Evolutionary conservation across 2,329 filamentous ascomycete genomes (phyloP).

Genomic region (Elsinoe batatas): DNA sequence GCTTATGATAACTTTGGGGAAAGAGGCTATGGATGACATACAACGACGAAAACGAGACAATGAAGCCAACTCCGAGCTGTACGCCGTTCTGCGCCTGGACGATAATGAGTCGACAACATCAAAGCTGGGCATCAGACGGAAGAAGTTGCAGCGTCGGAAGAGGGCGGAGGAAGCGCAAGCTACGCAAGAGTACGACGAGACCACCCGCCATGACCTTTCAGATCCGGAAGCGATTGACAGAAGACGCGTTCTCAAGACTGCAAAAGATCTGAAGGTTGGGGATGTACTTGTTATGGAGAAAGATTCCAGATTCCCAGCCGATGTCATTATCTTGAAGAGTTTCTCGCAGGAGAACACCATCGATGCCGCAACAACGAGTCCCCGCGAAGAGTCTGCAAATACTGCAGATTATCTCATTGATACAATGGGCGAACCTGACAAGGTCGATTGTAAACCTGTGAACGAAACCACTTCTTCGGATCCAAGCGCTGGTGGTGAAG

Average conservation of each 20-base stretch:
- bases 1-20: slow-evolving; percentile 81
- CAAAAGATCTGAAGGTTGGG: slow-evolving; percentile 81
- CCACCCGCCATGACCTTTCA: slow-evolving; percentile 42
- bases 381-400: slow-evolving; percentile 26
- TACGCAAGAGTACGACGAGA: slow-evolving; percentile 46
- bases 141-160: slow-evolving; percentile 16
- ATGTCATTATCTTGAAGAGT: slow-evolving; percentile 87
- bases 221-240: slow-evolving; percentile 27
- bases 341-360: slow-evolving; percentile 46
- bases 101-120: slow-evolving; percentile 28
- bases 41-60: slow-evolving; percentile 74
- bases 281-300: slow-evolving; percentile 91
- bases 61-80: slow-evolving; percentile 88
- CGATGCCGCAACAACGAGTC: slow-evolving; percentile 22
- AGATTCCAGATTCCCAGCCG: slow-evolving; percentile 85
- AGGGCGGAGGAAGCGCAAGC: slow-evolving; percentile 16
- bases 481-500: slow-evolving; percentile 58
- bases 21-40: slow-evolving; percentile 93
- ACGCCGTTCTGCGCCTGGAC: slow-evolving; percentile 65
- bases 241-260: slow-evolving; percentile 65
- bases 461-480: slow-evolving; percentile 27
- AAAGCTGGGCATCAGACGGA: slow-evolving; percentile 16
- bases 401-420: slow-evolving; percentile 24
- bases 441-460: slow-evolving; percentile 17
- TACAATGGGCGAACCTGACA: slow-evolving; percentile 19